Percentiles rank a stretch among this genome's conserved stretches.
Evolutionary conservation across 495 filamentous ascomycete species (phyloP).

Genomic region (Entonaema liquescens): DNA sequence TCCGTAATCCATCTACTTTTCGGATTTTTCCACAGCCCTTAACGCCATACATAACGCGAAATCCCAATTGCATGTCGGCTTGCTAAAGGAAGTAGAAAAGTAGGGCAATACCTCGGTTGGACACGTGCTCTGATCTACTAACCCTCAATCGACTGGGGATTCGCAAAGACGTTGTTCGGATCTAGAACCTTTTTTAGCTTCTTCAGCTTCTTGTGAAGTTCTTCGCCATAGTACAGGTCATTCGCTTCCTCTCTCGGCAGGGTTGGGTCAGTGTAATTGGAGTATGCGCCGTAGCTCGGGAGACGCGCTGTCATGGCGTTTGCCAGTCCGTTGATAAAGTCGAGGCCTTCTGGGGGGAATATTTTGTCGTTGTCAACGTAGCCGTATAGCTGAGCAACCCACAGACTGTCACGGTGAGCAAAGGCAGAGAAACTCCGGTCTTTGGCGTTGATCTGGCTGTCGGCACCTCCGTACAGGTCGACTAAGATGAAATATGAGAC

Average conservation of each 20-base stretch:
- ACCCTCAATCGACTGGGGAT: constrained; percentile 59
- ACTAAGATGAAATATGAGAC: constrained; percentile 53
- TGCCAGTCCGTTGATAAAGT: constrained; percentile 55
- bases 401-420: constrained; percentile 56
- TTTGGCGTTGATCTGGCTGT: constrained; percentile 52
- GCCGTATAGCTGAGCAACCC: constrained; percentile 59
- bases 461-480: constrained; percentile 58
- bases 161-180: constrained; percentile 59
- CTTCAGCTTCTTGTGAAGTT: constrained; percentile 49
- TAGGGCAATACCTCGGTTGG: neutral
- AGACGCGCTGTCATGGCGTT: constrained; percentile 46
- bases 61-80: neutral
- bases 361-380: constrained; percentile 42
- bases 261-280: constrained; percentile 69
- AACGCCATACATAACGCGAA: neutral
- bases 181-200: constrained; percentile 58
- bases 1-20: neutral
- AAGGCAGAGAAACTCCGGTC: constrained; percentile 51
- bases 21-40: neutral
- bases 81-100: neutral
- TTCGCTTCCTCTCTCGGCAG: constrained; percentile 54
- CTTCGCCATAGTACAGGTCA: constrained; percentile 57
- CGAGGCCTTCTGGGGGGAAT: constrained; percentile 48
- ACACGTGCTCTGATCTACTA: neutral
- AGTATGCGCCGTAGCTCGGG: constrained; percentile 56